Base-by-base conservation (phyloP, 768 basidiomycete genomes). In the Mycena crocata region DNA sequence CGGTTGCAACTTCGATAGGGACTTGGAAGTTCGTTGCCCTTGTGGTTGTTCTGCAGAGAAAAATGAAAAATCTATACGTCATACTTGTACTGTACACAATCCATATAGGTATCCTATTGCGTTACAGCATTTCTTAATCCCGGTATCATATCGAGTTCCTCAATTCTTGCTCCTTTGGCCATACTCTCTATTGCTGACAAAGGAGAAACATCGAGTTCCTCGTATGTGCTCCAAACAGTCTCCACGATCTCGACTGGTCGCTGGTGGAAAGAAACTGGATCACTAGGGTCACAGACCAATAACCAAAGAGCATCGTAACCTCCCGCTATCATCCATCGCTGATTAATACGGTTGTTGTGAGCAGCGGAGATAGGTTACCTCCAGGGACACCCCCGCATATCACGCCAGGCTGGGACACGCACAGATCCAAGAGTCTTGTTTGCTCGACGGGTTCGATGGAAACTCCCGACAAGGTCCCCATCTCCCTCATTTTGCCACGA, bases 231-330 rank as follows among this genome's bases (percentile, higher is more conserved):
- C 94, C 94, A 95, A 8, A 90, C 81, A 59, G 82, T 80, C 76
- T 94, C 91, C 49, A 95, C 83, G 26, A 87, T 86, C 32, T 83
- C 76, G 28, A 88, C 74, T 3, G 93, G 89, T 59, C 78, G 75
- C 71, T 85, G 80, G 65, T 84, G 81, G 12, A 83, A 82, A 39
- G 78, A 78, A 44, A 81, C 78, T 51, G 79, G 77, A 66, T 80
- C 71, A 14, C 5, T 23, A 39, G 89, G 85, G 50, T 92, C 90
- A 72, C 92, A 86, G 21, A 96, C 87, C 19, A 99, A 87, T 7
- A 99, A 82, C 95, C 96, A 99, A 64, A 99, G 87, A 9, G 98
- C 98, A 75, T 99, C 98, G 77, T 93, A 99, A 2, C 98, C 98
- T 13, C 98, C 98, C 57, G 98, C 98, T 98, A 70, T 30, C n/a